These are phyloP conservation scores for Eragrostis curvula DNA, from an alignment of 176 grass and related monocot species.

Conservation along the genomic window DNA sequence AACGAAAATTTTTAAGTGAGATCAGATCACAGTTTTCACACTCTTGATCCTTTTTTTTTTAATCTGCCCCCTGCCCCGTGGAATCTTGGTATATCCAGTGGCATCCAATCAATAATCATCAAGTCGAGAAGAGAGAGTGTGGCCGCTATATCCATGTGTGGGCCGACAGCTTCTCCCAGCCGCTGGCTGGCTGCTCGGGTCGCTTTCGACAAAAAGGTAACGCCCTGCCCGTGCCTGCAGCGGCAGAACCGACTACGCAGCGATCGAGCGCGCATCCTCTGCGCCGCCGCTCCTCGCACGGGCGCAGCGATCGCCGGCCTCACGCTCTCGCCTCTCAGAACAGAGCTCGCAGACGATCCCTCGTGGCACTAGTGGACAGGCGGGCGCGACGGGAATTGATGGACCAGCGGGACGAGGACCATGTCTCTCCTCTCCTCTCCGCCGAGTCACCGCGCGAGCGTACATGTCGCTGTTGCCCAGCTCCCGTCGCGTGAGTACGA, in stretches of 20 bases:
- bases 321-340: not conserved
- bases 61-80: not conserved
- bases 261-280: no score
- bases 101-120: not conserved
- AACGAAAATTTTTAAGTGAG: no score
- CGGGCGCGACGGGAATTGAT: no score
- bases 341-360: not conserved
- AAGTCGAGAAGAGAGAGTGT: not conserved
- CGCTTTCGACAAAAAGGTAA: not conserved
- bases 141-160: no score
- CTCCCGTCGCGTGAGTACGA: not conserved
- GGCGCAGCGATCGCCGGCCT: not conserved
- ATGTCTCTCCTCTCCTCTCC: no score
- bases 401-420: no score
- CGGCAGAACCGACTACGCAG: no score
- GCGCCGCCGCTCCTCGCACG: not conserved
- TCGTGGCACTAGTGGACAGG: no score
- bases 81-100: not conserved
- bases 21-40: not conserved
- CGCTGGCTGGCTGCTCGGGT: slow-evolving; percentile 6
- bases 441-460: no score
- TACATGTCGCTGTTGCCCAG: no score
- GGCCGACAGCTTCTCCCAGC: not conserved
- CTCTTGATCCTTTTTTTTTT: no score
- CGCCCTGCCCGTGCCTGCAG: no score